Evolutionary conservation across 1,139 yeast species (phyloP), one percentile per base, ranked within the genome.

Genomic region (Candida sanyaensis): DNA sequence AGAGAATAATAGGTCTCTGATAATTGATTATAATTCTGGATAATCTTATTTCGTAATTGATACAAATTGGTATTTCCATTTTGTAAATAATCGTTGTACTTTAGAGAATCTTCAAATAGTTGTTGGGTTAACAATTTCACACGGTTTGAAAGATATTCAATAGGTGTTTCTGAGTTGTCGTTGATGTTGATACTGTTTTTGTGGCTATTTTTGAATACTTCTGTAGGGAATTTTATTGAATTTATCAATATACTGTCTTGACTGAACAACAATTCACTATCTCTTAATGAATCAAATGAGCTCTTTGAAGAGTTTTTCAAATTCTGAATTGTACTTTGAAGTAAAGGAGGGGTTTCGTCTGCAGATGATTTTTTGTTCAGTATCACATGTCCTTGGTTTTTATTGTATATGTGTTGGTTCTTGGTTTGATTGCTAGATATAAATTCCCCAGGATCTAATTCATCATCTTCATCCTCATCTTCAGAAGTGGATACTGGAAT

Each of bases 1-100:
- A 80, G 67, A 1, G 84, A 73, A 46, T 73, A 73, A 52, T 75
- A 71, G 38, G 71, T 68, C 44, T 75, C 77, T 1, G 76, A 69
- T 6, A 80, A 53, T 46, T 72, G 73, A 28, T 60, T 62, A 36
- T 76, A 66, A 43, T 63, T 56, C 42, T 58, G 61, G 1, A 55
- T 45, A 3, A 73, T 61, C 53, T 55, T 54, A 12, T 51, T 53
- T 45, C 85, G 58, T 2, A 66, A 55, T 11, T 59, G 52, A 29
- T 59, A 50, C 28, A 78, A 61, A 36, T 62, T 60, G 17, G 58
- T 61, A 52, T 69, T 69, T 1, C 83, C 81, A 3, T 54, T 50
- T 8, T 55, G 55, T 6, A 63, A 50, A 63, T 58, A 53, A 49
- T 56, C 8, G 38, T 45, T 33, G 37, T 56, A 55, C 3, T 38